phyloP scores from a whole-genome alignment of 352 stramenopile species.

The Globisporangium splendens region DNA sequence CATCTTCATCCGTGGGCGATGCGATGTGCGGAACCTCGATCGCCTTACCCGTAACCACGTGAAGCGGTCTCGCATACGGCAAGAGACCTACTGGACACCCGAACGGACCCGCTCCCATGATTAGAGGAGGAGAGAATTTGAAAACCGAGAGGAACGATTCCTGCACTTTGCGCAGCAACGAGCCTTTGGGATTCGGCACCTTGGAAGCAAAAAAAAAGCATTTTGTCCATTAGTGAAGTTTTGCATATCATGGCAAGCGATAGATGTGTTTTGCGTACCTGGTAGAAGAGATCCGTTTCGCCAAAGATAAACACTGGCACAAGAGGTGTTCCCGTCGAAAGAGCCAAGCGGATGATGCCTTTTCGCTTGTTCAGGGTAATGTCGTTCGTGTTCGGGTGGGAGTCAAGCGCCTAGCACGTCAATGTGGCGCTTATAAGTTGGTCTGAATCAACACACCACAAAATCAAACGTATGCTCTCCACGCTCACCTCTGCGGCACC shows the following conservation, averaged over 20 bases:
- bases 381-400: conserved; percentile 35
- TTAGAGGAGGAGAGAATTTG: conserved; percentile 39
- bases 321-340: conserved; percentile 47
- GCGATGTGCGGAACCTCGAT: conserved; percentile 39
- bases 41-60: conserved; percentile 38
- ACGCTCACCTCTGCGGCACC: conserved; percentile 36
- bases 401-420: conserved; percentile 32
- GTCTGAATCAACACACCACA: too few species aligned
- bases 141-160: conserved; percentile 30
- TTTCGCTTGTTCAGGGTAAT: conserved; percentile 67
- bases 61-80: conserved; percentile 28
- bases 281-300: conserved; percentile 55
- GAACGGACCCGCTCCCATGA: conserved; percentile 25
- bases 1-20: conserved; percentile 33
- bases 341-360: conserved; percentile 58
- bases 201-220: conserved; percentile 3
- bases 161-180: conserved; percentile 29
- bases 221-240: background rate
- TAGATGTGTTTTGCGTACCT: conserved; percentile 15
- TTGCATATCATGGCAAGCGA: too few species aligned
- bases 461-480: background rate
- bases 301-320: conserved; percentile 72
- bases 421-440: too few species aligned
- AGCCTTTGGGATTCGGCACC: conserved; percentile 41
- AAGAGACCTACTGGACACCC: conserved; percentile 30